These are phyloP conservation scores for Penicillium silybi DNA, from an alignment of 495 filamentous ascomycete species.

Conservation along the genomic window DNA sequence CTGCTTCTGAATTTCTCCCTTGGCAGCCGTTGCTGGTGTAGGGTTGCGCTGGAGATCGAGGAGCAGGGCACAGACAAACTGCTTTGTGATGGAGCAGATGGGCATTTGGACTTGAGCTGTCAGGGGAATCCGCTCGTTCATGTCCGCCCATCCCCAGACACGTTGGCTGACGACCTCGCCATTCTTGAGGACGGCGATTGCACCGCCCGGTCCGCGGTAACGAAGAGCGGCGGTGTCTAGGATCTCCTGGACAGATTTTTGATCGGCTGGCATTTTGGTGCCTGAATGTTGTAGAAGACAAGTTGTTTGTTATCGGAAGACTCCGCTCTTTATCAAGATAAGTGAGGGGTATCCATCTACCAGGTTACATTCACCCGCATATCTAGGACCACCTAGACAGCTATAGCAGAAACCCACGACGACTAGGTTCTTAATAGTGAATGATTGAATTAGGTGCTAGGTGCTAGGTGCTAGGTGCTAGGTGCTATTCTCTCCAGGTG, in stretches of 20 bases:
- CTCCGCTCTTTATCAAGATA: neutral
- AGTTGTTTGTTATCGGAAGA: conserved; percentile 1
- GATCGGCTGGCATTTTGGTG: conserved; percentile 8
- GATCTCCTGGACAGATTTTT: conserved; percentile 6
- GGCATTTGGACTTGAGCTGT: conserved; percentile 22
- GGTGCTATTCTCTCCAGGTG: neutral
- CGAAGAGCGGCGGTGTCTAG: conserved; percentile 10
- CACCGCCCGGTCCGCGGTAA: conserved; percentile 6
- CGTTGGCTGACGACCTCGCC: conserved; percentile 8
- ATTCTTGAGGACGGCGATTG: conserved; percentile 4
- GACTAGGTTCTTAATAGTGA: neutral
- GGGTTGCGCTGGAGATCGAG: conserved; percentile 26
- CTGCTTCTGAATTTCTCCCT: conserved; percentile 19
- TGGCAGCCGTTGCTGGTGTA: conserved; percentile 14
- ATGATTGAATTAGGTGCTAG: neutral
- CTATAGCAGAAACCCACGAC: neutral
- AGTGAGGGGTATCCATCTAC: neutral
- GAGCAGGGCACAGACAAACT: conserved; percentile 29
- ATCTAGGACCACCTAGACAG: neutral
- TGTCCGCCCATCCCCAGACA: conserved; percentile 32
- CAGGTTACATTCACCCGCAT: neutral
- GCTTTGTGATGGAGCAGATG: conserved; percentile 37
- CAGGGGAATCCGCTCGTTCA: conserved; percentile 22
- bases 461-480: neutral
- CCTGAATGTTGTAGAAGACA: neutral